Evolutionary conservation across 2,329 filamentous ascomycete genomes (phyloP).

Genomic region (Diaporthe caulivora): DNA sequence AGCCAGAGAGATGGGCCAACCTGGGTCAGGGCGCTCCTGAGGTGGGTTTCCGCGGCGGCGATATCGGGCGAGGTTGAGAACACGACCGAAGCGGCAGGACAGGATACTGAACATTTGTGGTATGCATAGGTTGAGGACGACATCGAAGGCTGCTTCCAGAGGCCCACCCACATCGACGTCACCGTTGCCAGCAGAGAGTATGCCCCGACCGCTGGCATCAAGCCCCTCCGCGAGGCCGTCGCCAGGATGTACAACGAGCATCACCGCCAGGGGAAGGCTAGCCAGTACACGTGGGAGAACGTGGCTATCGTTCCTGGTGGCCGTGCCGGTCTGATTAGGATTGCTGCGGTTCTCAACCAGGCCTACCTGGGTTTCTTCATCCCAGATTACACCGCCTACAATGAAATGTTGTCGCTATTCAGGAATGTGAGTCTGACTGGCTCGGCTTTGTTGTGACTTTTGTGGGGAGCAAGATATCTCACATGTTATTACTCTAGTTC

Average conservation of each 20-base stretch:
- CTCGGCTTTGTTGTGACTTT: conserved; percentile 26
- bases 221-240: conserved; percentile 87
- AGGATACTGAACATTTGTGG: background rate
- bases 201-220: conserved; percentile 93
- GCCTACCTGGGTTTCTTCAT: conserved; percentile 95
- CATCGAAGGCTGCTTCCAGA: conserved; percentile 88
- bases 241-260: conserved; percentile 93
- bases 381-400: conserved; percentile 95
- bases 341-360: conserved; percentile 93
- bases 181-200: conserved; percentile 87
- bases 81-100: background rate
- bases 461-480: conserved; percentile 6
- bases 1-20: conserved; percentile 90
- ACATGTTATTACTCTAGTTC: conserved; percentile 66
- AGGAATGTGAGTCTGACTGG: conserved; percentile 74
- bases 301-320: conserved; percentile 96
- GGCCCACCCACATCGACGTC: conserved; percentile 83
- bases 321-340: conserved; percentile 91
- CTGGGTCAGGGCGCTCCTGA: conserved; percentile 69
- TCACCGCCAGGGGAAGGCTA: conserved; percentile 87
- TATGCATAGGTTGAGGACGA: conserved; percentile 79
- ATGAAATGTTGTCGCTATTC: conserved; percentile 96
- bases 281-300: conserved; percentile 97
- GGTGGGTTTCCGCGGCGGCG: conserved; percentile 30
- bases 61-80: background rate